These are phyloP conservation scores for Boechera stricta DNA, from an alignment of 345 rosid genomes.

Conservation along the genomic window DNA sequence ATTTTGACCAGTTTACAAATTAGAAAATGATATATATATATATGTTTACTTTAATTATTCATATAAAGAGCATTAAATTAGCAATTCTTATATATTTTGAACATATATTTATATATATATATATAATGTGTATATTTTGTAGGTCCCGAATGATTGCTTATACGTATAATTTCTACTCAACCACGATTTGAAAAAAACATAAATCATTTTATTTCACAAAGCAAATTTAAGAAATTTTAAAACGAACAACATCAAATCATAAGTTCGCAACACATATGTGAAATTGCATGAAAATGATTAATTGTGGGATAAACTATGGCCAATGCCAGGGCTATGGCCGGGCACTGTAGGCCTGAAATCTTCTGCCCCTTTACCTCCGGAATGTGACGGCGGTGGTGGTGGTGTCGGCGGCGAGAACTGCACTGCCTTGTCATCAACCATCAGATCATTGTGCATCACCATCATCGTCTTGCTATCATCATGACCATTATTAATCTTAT, in stretches of 20 bases:
- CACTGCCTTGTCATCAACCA: conserved; percentile 2
- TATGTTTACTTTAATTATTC: background rate
- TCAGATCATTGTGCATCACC: background rate
- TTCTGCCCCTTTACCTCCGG: conserved; percentile 42
- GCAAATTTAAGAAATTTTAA: background rate
- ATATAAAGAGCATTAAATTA: conserved; percentile 7
- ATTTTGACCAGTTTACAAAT: too few relatives aligned
- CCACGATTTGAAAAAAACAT: background rate
- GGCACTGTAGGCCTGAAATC: conserved; percentile 72
- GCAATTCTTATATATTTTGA: background rate
- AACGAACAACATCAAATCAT: conserved; percentile 25
- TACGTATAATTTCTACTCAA: conserved; percentile 10
- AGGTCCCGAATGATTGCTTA: conserved; percentile 13
- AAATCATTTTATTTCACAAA: conserved; percentile 27
- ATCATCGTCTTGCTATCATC: conserved; percentile 22
- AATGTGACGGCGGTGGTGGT: conserved; percentile 39
- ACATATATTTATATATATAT: too few relatives aligned
- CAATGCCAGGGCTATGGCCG: conserved; percentile 72
- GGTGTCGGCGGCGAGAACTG: conserved; percentile 15
- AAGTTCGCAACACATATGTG: conserved; percentile 26
- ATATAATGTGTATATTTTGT: conserved; percentile 4
- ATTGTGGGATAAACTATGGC: conserved; percentile 46
- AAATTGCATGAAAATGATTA: conserved; percentile 29
- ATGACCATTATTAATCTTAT: conserved; percentile 2
- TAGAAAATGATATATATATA: too few relatives aligned